Conservation (phyloP, 345 rosid species). For the Gossypium stocksii region DNA sequence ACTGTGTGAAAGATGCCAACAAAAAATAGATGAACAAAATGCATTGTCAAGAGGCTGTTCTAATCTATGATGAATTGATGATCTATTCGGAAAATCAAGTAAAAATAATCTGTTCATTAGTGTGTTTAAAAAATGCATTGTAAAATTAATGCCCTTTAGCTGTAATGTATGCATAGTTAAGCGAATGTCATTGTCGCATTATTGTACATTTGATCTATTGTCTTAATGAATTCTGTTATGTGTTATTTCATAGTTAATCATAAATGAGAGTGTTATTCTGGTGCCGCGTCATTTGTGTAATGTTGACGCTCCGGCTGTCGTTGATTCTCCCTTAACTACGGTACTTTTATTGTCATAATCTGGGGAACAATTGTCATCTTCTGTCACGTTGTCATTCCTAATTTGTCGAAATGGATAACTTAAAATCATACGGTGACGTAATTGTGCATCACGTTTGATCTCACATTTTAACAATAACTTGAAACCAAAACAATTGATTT, state of each 20-base stretch:
- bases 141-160: background rate
- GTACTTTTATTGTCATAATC: background rate
- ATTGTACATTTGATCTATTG: background rate
- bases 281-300: background rate
- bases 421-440: background rate
- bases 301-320: background rate
- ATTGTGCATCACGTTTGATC: background rate
- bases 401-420: background rate
- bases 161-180: background rate
- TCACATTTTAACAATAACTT: background rate
- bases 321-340: background rate
- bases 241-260: background rate
- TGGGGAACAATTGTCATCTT: background rate
- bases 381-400: conserved; percentile 1
- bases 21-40: background rate
- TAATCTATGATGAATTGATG: background rate
- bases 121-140: background rate
- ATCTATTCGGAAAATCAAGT: background rate
- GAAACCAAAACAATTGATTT: background rate
- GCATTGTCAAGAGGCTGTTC: background rate
- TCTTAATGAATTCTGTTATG: background rate
- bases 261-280: background rate
- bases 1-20: background rate
- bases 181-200: background rate
- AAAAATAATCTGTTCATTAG: background rate